Conservation (phyloP, 2,329 filamentous ascomycete genomes). For the Trichoderma koningii region DNA sequence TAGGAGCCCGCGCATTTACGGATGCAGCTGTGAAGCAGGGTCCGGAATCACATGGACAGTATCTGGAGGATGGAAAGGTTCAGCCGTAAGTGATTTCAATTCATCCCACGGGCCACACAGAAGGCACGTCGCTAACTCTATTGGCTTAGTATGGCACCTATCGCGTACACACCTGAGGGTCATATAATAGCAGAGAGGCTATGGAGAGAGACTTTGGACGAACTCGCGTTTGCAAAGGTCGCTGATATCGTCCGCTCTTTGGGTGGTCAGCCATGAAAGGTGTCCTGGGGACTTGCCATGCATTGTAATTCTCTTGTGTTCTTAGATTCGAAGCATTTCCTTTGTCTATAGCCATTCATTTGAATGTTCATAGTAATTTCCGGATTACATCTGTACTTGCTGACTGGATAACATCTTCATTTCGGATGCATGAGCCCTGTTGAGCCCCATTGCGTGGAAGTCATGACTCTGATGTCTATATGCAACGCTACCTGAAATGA, state of each 20-base stretch:
- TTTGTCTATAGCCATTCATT: too few relatives aligned
- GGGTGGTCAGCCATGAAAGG: background rate
- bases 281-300: background rate
- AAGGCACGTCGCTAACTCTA: background rate
- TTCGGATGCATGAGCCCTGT: too few relatives aligned
- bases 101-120: too few relatives aligned
- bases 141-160: slow-evolving; percentile 1
- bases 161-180: slow-evolving; percentile 1
- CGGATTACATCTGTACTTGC: too few relatives aligned
- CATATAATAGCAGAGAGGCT: slow-evolving; percentile 2
- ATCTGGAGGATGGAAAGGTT: slow-evolving; percentile 15
- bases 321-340: too few relatives aligned
- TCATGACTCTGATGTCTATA: background rate
- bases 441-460: too few relatives aligned
- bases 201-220: slow-evolving; percentile 11
- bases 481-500: background rate
- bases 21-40: slow-evolving; percentile 14
- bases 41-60: slow-evolving; percentile 11
- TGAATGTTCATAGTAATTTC: too few relatives aligned
- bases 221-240: slow-evolving; percentile 9
- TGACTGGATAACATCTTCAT: too few relatives aligned
- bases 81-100: background rate
- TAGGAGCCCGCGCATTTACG: slow-evolving; percentile 5
- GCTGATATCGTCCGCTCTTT: background rate
- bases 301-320: background rate